Evolutionary conservation across 768 basidiomycete species (phyloP).

Genomic region (Lentinula aciculospora): DNA sequence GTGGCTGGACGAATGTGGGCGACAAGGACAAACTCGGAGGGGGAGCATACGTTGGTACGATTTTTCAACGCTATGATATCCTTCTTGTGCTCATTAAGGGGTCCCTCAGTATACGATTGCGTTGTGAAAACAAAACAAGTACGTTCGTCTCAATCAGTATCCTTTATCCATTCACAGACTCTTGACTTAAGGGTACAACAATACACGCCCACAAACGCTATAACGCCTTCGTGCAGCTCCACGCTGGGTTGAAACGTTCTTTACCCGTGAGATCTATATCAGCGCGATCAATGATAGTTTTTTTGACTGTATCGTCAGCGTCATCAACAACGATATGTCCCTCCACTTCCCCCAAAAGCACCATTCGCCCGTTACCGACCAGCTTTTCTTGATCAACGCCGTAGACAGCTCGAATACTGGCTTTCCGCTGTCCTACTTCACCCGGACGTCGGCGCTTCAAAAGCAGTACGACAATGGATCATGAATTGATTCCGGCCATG

Average conservation of each 20-base stretch:
- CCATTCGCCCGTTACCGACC: slow-evolving; percentile 63
- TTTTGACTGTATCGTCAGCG: slow-evolving; percentile 23
- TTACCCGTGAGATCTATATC: slow-evolving; percentile 40
- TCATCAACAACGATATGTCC: slow-evolving; percentile 42
- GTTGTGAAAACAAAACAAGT: slow-evolving; percentile 62
- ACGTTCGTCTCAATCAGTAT: neutral
- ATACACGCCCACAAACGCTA: slow-evolving; percentile 68
- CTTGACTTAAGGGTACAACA: slow-evolving; percentile 39
- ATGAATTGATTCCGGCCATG: no score
- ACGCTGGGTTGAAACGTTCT: slow-evolving; percentile 37
- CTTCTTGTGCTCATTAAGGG: neutral
- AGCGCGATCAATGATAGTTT: neutral
- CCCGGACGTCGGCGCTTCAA: slow-evolving; percentile 62
- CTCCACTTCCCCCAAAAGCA: slow-evolving; percentile 62
- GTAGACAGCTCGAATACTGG: slow-evolving; percentile 60
- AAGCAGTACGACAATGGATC: slow-evolving; percentile 58
- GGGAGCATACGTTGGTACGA: slow-evolving; percentile 60
- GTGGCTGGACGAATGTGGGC: slow-evolving; percentile 70
- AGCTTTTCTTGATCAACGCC: slow-evolving; percentile 59
- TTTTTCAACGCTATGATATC: neutral
- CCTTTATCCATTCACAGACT: slow-evolving; percentile 4
- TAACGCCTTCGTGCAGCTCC: slow-evolving; percentile 55
- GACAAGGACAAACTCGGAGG: slow-evolving; percentile 43
- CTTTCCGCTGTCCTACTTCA: slow-evolving; percentile 59
- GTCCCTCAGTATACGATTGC: slow-evolving; percentile 55